Percentiles rank a stretch among this genome's conserved stretches.
These are phyloP conservation scores for Modicella reniformis DNA, from an alignment of 371 early-diverging fungal species.

Conservation along the genomic window DNA sequence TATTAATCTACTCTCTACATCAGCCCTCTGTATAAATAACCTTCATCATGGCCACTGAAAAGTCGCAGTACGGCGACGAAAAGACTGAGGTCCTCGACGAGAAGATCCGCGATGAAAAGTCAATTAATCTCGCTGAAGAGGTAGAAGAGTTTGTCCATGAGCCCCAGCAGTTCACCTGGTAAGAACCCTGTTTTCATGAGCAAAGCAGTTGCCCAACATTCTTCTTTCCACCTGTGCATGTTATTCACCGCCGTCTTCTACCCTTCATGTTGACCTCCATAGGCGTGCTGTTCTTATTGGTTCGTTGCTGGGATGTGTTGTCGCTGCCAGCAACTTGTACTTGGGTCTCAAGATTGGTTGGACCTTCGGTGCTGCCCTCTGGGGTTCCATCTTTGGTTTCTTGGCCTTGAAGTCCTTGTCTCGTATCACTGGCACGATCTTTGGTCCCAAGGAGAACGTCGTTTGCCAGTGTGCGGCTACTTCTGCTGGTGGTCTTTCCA, in stretches of 20 bases:
- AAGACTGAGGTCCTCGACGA: not conserved
- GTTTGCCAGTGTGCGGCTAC: constrained; percentile 78
- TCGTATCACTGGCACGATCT: constrained; percentile 63
- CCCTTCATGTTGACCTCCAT: not conserved
- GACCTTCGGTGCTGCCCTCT: constrained; percentile 64
- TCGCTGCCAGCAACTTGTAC: constrained; percentile 64
- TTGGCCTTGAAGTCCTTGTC: constrained; percentile 73
- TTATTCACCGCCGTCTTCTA: not conserved
- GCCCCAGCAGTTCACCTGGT: constrained; percentile 40
- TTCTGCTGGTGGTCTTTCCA: constrained; percentile 77
- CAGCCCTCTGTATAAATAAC: no score
- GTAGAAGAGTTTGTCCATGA: constrained; percentile 31
- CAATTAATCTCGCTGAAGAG: constrained; percentile 12
- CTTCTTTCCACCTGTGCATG: constrained; percentile 9
- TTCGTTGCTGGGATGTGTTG: constrained; percentile 58
- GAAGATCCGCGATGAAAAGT: not conserved
- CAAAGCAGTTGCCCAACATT: no score
- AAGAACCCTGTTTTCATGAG: not conserved
- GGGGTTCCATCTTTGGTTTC: constrained; percentile 78
- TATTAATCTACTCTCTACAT: no score
- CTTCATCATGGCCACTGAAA: constrained; percentile 8
- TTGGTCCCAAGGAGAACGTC: constrained; percentile 77
- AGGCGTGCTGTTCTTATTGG: constrained; percentile 60
- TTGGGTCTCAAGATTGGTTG: constrained; percentile 62
- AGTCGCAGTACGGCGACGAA: not conserved